Evolutionary conservation across 1,284 basidiomycete genomes (phyloP), one percentile per base, ranked within the genome.

Genomic region (Cryptococcus floricola): DNA sequence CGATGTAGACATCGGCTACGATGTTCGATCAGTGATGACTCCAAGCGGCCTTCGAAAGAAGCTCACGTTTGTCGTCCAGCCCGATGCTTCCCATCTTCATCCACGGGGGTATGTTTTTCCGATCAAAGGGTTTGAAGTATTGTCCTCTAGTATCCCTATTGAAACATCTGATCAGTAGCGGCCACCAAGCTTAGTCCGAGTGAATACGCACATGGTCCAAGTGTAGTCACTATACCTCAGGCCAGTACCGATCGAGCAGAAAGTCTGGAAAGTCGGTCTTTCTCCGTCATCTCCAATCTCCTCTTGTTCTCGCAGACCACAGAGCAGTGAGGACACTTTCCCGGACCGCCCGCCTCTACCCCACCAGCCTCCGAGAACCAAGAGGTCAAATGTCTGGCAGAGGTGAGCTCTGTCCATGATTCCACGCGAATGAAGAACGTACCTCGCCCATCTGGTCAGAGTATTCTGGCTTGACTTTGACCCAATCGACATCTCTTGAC

Each of bases 381-480:
- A 77, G 0, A 94, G 83, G 61, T 95, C 93, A 3, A 92, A 85
- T 0, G 89, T 92, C 77, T 94, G 18, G 10, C 39, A n/a, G 27
- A 23, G 9, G 48, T 62, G 52, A 58, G 57, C 52, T 49, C 23
- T 18, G 9, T 4, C 27, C 9, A 12, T 8, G 7, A 47, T 34
- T 13, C 8, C 9, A 18, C 25, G 23, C 23, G 1, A 37, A 28
- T 18, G n/a, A 25, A 8, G 2, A 2, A 53, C 62, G 54, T 42
- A 69, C 67, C 54, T 71, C 69, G 23, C 69, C 69, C 69, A 71
- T 71, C 48, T 71, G 66, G 45, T 71, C 69, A 4, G 67, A 66
- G 45, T 66, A 65, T 89, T 96, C 93, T 6, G 93, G 93, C 72
- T 96, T 97, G 39, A 94, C 87, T 77, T 97, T 97, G 67, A 94